A percentile compares a stretch with the other conserved stretches of the same genome.
phyloP scores from a whole-genome alignment of 164 flowering plant species.

The Liquidambar formosana region DNA sequence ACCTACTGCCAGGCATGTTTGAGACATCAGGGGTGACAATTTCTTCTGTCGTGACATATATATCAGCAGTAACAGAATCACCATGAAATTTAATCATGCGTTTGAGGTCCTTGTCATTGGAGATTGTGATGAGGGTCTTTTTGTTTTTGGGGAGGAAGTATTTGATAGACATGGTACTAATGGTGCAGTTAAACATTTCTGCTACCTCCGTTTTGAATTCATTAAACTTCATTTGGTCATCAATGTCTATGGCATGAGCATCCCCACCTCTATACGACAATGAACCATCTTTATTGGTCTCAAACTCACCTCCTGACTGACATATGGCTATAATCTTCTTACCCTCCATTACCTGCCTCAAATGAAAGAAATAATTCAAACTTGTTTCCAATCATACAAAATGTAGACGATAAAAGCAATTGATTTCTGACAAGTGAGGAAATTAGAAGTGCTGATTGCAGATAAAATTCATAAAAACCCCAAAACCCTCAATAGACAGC shows the following conservation, averaged over 20 bases:
- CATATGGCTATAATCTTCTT: slow-evolving; percentile 63
- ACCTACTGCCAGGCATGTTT: slow-evolving; percentile 65
- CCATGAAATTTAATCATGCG: slow-evolving; percentile 60
- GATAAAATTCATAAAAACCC: too few species aligned
- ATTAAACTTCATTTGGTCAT: slow-evolving; percentile 33
- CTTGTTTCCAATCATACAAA: slow-evolving; percentile 2
- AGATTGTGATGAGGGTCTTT: slow-evolving; percentile 58
- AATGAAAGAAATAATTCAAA: background rate
- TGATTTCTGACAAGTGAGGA: too few species aligned
- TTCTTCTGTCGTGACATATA: slow-evolving; percentile 55
- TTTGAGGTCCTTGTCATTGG: slow-evolving; percentile 61
- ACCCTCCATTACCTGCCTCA: slow-evolving; percentile 36
- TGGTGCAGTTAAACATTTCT: slow-evolving; percentile 47
- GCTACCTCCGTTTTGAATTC: slow-evolving; percentile 54
- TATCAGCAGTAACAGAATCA: slow-evolving; percentile 44
- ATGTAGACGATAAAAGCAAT: background rate
- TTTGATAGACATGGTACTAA: slow-evolving; percentile 38
- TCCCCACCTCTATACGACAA: slow-evolving; percentile 60
- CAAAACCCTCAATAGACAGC: too few species aligned
- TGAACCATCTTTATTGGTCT: slow-evolving; percentile 39
- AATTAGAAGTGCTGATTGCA: too few species aligned
- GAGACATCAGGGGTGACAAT: slow-evolving; percentile 40
- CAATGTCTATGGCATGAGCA: slow-evolving; percentile 66
- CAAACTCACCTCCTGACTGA: slow-evolving; percentile 63
- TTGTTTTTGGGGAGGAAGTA: slow-evolving; percentile 64